These are phyloP conservation scores for Fusarium vanettenii DNA, from an alignment of 2,329 filamentous ascomycete genomes.

Conservation along the genomic window DNA sequence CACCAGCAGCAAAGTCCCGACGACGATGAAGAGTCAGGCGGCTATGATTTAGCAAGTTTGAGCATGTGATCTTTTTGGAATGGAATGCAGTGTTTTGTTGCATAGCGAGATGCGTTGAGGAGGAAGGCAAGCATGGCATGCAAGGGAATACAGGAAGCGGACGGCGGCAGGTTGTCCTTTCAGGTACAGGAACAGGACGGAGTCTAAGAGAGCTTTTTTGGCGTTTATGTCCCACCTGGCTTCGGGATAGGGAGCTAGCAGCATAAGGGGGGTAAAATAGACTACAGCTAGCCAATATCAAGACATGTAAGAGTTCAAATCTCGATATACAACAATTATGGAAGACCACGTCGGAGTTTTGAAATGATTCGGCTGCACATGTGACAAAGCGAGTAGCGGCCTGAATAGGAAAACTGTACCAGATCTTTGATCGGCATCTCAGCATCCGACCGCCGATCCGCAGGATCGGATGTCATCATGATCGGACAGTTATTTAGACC, in stretches of 20 bases:
- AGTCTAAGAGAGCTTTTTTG: conserved; percentile 34
- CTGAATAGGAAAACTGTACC: background rate
- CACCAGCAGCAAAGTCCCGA: conserved; percentile 47
- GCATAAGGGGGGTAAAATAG: conserved; percentile 37
- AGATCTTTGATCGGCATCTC: conserved; percentile 16
- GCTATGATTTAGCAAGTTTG: background rate
- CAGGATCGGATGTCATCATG: conserved; percentile 8
- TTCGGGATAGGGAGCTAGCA: conserved; percentile 22
- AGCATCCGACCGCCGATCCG: conserved; percentile 24
- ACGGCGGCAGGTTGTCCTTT: conserved; percentile 17
- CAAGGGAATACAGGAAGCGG: background rate
- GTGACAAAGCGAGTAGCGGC: background rate
- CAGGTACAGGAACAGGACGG: conserved; percentile 26
- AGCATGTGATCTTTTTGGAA: background rate
- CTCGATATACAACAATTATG: background rate
- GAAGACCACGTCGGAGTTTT: background rate
- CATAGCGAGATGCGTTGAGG: conserved; percentile 12
- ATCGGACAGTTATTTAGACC: conserved; percentile 31
- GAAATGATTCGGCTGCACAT: background rate
- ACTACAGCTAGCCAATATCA: conserved; percentile 16
- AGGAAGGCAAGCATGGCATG: conserved; percentile 14
- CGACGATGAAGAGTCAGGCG: conserved; percentile 37
- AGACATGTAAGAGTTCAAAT: conserved; percentile 5
- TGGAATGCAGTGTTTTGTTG: conserved; percentile 1
- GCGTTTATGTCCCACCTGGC: conserved; percentile 35